phyloP scores from a whole-genome alignment of 2,329 filamentous ascomycete genomes.

The Xylaria digitata region DNA sequence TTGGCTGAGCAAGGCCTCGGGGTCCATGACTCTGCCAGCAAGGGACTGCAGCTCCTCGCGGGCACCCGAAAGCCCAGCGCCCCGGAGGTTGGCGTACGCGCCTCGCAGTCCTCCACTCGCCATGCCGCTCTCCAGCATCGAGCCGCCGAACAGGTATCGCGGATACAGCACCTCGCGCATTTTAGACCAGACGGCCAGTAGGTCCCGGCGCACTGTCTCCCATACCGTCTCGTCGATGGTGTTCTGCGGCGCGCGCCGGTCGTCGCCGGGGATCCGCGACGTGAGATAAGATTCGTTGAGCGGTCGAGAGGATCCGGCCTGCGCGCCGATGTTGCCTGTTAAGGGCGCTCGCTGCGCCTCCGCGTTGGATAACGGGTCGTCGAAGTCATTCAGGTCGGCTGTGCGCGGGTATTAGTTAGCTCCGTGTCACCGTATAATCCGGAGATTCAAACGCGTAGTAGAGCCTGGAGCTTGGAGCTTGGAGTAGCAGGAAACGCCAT shows the following conservation, averaged over 20 bases:
- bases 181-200: constrained; percentile 96
- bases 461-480: not conserved
- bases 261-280: constrained; percentile 89
- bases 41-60: constrained; percentile 71
- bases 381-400: constrained; percentile 92
- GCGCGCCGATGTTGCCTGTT: constrained; percentile 79
- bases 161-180: constrained; percentile 97
- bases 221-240: constrained; percentile 98
- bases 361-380: constrained; percentile 78
- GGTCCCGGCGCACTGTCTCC: constrained; percentile 93
- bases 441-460: constrained; percentile 1
- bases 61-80: constrained; percentile 68
- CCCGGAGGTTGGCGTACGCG: constrained; percentile 70
- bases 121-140: constrained; percentile 67
- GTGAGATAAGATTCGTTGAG: constrained; percentile 86
- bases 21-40: constrained; percentile 71
- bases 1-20: constrained; percentile 68
- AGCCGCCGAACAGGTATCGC: constrained; percentile 84
- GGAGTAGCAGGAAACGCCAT: not conserved
- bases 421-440: not conserved
- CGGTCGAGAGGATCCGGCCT: constrained; percentile 58
- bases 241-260: constrained; percentile 87
- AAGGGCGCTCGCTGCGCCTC: constrained; percentile 80
- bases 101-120: constrained; percentile 62
- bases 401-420: constrained; percentile 34